These are phyloP conservation scores for Straminergon stramineum DNA, from an alignment of 225 moss, liverwort and hornwort species.

Conservation along the genomic window DNA sequence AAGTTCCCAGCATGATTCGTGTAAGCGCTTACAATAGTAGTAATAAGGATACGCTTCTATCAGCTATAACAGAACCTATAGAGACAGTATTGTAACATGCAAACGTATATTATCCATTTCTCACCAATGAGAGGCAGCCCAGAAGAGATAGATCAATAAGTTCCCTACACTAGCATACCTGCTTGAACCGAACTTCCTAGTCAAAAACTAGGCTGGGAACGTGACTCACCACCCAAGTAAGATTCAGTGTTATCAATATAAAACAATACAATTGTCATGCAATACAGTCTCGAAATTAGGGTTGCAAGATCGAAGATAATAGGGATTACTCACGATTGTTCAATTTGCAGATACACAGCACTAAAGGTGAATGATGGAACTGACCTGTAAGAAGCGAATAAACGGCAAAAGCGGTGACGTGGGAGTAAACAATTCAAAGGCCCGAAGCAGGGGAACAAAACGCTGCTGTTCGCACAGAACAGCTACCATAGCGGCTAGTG, in stretches of 20 bases:
- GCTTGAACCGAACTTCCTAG: neutral
- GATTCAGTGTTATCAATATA: neutral
- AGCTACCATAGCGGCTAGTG: slow-evolving; percentile 83
- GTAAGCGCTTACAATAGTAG: neutral
- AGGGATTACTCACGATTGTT: neutral
- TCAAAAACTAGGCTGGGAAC: neutral
- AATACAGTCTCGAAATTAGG: neutral
- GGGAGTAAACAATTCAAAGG: slow-evolving; percentile 92
- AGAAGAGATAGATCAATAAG: neutral
- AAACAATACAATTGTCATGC: neutral
- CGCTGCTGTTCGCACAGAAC: slow-evolving; percentile 84
- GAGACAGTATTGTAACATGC: neutral
- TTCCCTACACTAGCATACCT: neutral
- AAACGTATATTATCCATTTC: neutral
- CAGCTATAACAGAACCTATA: neutral
- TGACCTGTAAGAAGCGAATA: slow-evolving; percentile 82
- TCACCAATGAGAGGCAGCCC: neutral
- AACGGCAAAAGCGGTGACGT: slow-evolving; percentile 84
- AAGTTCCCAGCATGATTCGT: neutral
- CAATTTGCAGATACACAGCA: neutral
- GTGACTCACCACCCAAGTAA: neutral
- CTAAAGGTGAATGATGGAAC: neutral
- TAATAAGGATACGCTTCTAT: neutral
- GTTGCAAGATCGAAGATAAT: neutral
- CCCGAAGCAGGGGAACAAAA: slow-evolving; percentile 88